phyloP scores from a whole-genome alignment of 768 basidiomycete genomes.

The Fibroporia radiculosa region DNA sequence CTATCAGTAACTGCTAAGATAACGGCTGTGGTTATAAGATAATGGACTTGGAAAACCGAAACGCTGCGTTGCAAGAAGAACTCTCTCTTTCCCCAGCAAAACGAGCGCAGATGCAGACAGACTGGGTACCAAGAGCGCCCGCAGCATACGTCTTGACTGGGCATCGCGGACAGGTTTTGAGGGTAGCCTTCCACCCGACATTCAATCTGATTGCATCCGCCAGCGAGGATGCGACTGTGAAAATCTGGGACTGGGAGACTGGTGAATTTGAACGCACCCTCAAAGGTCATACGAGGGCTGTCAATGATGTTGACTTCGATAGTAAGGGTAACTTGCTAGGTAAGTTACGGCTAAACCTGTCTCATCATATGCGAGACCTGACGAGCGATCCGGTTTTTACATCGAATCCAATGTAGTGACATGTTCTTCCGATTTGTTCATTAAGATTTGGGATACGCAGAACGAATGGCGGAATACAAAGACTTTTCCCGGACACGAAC shows the following conservation, averaged over 20 bases:
- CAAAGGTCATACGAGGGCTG: conserved; percentile 52
- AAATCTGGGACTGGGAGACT: conserved; percentile 59
- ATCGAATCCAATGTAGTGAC: conserved; percentile 52
- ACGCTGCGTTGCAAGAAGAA: conserved; percentile 73
- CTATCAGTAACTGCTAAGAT: no score
- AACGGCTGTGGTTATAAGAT: conserved; percentile 44
- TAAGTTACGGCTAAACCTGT: conserved; percentile 50
- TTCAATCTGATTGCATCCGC: conserved; percentile 45
- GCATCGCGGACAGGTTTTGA: conserved; percentile 26
- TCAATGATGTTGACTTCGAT: conserved; percentile 52
- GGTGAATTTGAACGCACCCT: conserved; percentile 53
- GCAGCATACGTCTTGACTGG: conserved; percentile 65
- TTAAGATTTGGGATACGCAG: conserved; percentile 49
- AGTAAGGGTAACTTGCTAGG: conserved; percentile 43
- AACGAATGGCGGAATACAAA: conserved; percentile 50
- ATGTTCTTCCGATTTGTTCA: conserved; percentile 46
- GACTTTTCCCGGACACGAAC: conserved; percentile 51
- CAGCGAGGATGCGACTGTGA: conserved; percentile 47
- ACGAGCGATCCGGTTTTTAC: no score
- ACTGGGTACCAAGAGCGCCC: conserved; percentile 86
- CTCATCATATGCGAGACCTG: conserved; percentile 14
- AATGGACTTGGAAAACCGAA: conserved; percentile 87
- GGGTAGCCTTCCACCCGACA: conserved; percentile 50
- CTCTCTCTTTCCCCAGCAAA: conserved; percentile 40
- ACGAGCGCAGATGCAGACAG: conserved; percentile 57